Percentiles rank a stretch among this genome's conserved stretches.
These are phyloP conservation scores for Geranium brycei DNA, from an alignment of 345 rosid genomes.

Conservation along the genomic window DNA sequence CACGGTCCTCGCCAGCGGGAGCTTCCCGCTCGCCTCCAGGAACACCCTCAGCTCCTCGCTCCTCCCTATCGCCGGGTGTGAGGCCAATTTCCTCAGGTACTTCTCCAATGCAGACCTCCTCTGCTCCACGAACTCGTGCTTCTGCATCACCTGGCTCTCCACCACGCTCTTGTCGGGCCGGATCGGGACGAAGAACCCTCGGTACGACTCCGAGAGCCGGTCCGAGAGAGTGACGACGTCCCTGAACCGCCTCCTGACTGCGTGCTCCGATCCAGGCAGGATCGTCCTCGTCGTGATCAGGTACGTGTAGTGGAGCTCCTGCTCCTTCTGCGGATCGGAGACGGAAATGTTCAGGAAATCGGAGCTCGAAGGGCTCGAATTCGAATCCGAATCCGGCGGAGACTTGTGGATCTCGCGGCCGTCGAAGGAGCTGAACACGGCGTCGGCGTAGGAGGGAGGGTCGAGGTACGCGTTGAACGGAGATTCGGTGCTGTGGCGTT, in stretches of 20 bases:
- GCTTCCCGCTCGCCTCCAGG: slow-evolving; percentile 66
- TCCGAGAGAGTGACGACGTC: slow-evolving; percentile 78
- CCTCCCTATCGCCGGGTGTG: slow-evolving; percentile 58
- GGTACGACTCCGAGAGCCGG: slow-evolving; percentile 63
- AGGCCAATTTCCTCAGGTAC: slow-evolving; percentile 52
- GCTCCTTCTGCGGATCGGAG: slow-evolving; percentile 78
- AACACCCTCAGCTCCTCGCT: slow-evolving; percentile 80
- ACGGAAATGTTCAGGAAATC: slow-evolving; percentile 72
- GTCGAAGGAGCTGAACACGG: slow-evolving; percentile 71
- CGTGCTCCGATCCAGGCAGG: slow-evolving; percentile 45
- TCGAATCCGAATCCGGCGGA: slow-evolving; percentile 16
- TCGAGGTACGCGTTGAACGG: slow-evolving; percentile 53
- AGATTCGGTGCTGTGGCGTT: slow-evolving; percentile 25
- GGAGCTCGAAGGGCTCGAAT: slow-evolving; percentile 15
- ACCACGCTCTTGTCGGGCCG: slow-evolving; percentile 91
- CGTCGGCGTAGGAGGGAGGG: slow-evolving; percentile 83
- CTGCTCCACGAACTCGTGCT: slow-evolving; percentile 93
- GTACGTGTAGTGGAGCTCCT: slow-evolving; percentile 59
- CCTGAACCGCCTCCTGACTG: slow-evolving; percentile 68
- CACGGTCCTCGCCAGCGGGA: slow-evolving; percentile 45
- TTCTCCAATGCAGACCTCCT: slow-evolving; percentile 79
- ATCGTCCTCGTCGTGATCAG: slow-evolving; percentile 73
- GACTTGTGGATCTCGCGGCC: slow-evolving; percentile 37
- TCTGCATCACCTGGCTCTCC: slow-evolving; percentile 95
- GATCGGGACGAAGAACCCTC: slow-evolving; percentile 79